Conservation (phyloP, 2,329 filamentous ascomycete genomes). For the Xylariaceae sp. region DNA sequence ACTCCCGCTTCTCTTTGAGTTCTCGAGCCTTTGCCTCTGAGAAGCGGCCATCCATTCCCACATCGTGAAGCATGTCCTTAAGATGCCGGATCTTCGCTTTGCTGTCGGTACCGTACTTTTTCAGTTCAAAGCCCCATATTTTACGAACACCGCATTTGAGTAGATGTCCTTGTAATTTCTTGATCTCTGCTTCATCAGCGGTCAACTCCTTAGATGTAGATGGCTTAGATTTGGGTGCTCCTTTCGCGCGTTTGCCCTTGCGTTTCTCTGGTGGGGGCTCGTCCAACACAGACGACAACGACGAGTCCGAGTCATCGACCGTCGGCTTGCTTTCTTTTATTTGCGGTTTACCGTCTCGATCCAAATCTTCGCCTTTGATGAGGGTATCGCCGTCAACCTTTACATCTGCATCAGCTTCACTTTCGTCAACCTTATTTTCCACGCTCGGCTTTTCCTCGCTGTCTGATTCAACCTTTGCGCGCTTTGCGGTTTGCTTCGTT, state of each 20-base stretch:
- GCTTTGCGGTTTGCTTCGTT: slow-evolving; percentile 24
- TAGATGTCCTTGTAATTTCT: slow-evolving; percentile 80
- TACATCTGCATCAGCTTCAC: slow-evolving; percentile 12
- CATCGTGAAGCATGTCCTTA: slow-evolving; percentile 69
- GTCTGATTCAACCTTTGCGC: slow-evolving; percentile 27
- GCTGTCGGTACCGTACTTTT: slow-evolving; percentile 63
- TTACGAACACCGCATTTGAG: slow-evolving; percentile 89
- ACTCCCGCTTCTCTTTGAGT: slow-evolving; percentile 83
- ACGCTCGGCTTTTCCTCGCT: slow-evolving; percentile 23
- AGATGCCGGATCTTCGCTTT: slow-evolving; percentile 81
- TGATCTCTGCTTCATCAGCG: slow-evolving; percentile 74
- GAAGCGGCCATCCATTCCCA: slow-evolving; percentile 85
- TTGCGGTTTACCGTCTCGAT: slow-evolving; percentile 41
- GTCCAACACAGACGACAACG: slow-evolving; percentile 74
- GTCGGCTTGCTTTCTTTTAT: slow-evolving; percentile 21
- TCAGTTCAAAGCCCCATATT: slow-evolving; percentile 83
- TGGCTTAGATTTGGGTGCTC: slow-evolving; percentile 32
- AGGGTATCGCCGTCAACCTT: slow-evolving; percentile 9
- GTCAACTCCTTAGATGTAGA: slow-evolving; percentile 39
- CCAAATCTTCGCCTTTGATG: slow-evolving; percentile 33
- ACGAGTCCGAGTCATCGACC: slow-evolving; percentile 35
- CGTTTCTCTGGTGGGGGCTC: slow-evolving; percentile 57
- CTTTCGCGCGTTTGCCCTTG: slow-evolving; percentile 40
- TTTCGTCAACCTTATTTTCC: slow-evolving; percentile 16
- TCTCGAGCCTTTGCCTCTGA: slow-evolving; percentile 77